phyloP scores from a whole-genome alignment of 768 basidiomycete species.

The Boletus coccyginus region DNA sequence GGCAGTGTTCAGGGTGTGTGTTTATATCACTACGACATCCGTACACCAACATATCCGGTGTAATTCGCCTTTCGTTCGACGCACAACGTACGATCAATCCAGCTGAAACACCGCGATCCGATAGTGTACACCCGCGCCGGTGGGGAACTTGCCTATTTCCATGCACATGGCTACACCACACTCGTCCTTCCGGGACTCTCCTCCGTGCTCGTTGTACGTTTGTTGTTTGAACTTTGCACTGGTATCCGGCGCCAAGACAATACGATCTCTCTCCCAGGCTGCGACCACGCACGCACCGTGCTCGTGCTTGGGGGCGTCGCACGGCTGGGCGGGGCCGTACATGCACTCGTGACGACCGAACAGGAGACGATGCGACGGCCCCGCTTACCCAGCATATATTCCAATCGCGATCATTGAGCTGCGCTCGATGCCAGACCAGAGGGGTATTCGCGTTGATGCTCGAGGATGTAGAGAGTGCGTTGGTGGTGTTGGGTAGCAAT shows the following conservation, averaged over 20 bases:
- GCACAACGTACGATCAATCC: not conserved
- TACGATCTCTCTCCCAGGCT: slow-evolving; percentile 81
- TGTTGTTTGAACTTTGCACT: slow-evolving; percentile 87
- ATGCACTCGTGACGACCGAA: slow-evolving; percentile 44
- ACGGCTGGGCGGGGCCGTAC: slow-evolving; percentile 67
- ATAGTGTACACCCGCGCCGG: slow-evolving; percentile 92
- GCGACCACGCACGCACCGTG: slow-evolving; percentile 76
- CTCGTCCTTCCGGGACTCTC: slow-evolving; percentile 92
- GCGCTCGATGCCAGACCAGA: slow-evolving; percentile 91
- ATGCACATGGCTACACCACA: too few species aligned
- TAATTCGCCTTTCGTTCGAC: not conserved
- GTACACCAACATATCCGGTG: not conserved
- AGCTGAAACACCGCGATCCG: slow-evolving; percentile 98
- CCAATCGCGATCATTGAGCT: slow-evolving; percentile 95
- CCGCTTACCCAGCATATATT: slow-evolving; percentile 65
- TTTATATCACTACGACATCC: not conserved
- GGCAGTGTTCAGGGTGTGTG: slow-evolving; percentile 79
- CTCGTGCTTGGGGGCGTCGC: slow-evolving; percentile 96
- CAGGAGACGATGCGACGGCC: slow-evolving; percentile 47
- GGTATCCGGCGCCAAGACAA: slow-evolving; percentile 89
- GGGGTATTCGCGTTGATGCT: slow-evolving; percentile 80
- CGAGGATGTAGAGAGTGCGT: slow-evolving; percentile 60
- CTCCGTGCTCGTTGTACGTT: slow-evolving; percentile 91
- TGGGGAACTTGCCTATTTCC: slow-evolving; percentile 93
- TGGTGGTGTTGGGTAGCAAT: slow-evolving; percentile 78